Evolutionary conservation across 805 yeast species (phyloP).

Genomic region (Hanseniaspora taiwanica): DNA sequence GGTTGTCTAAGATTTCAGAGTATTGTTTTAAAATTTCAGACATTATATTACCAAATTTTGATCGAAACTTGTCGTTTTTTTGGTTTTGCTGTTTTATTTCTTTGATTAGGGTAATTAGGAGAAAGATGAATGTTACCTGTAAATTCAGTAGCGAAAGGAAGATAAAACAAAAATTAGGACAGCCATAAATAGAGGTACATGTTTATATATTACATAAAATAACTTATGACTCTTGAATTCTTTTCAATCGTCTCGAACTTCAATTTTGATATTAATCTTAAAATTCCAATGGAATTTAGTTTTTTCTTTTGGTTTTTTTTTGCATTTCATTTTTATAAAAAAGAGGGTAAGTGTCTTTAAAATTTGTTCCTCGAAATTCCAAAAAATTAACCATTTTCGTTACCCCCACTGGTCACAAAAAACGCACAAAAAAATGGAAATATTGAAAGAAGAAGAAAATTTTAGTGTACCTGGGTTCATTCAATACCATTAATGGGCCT

Average conservation of each 20-base stretch:
- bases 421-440: neutral
- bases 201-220: too few relatives aligned
- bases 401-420: too few relatives aligned
- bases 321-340: neutral
- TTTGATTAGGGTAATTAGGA: too few relatives aligned
- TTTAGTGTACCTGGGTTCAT: neutral
- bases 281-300: too few relatives aligned
- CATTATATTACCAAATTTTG: constrained; percentile 2
- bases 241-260: neutral
- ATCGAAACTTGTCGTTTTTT: neutral
- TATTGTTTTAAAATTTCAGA: constrained; percentile 34
- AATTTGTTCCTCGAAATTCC: neutral
- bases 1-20: constrained; percentile 54
- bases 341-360: neutral
- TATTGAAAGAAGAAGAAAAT: too few relatives aligned
- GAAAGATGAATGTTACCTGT: neutral
- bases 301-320: neutral
- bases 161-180: too few relatives aligned
- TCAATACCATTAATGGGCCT: too few relatives aligned
- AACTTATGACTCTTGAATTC: too few relatives aligned
- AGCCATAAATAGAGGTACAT: too few relatives aligned
- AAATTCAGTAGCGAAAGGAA: too few relatives aligned
- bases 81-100: neutral
- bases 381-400: too few relatives aligned
- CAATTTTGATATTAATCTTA: too few relatives aligned